Evolutionary conservation across 225 moss, liverwort and hornwort genomes (phyloP).

Genomic region (Asterella californica): DNA sequence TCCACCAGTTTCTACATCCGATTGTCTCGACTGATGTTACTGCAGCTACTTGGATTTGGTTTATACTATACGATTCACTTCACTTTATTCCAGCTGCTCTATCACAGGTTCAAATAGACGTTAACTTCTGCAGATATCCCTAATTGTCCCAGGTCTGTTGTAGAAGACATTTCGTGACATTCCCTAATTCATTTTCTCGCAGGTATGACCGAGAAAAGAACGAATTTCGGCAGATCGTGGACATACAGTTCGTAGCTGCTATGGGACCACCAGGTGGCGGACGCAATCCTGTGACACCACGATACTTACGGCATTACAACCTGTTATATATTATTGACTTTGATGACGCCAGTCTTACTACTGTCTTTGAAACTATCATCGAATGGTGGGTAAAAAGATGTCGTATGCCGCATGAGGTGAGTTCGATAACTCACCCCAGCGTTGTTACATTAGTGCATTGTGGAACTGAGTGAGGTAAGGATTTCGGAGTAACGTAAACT

Average conservation of each 20-base stretch:
- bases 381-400: slow-evolving; percentile 68
- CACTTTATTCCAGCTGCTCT: not conserved
- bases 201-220: slow-evolving; percentile 77
- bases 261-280: slow-evolving; percentile 79
- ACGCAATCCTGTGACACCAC: slow-evolving; percentile 56
- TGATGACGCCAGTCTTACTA: slow-evolving; percentile 55
- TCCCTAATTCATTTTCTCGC: not conserved
- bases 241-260: slow-evolving; percentile 65
- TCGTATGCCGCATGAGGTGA: slow-evolving; percentile 53
- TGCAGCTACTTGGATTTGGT: not conserved
- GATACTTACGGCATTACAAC: slow-evolving; percentile 62
- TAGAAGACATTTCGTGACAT: not conserved
- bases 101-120: not conserved
- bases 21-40: not conserved
- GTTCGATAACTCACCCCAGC: not conserved
- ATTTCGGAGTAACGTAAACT: not conserved
- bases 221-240: slow-evolving; percentile 48
- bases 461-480: not conserved
- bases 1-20: not conserved
- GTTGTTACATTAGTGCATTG: not conserved
- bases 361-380: slow-evolving; percentile 63
- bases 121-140: not conserved
- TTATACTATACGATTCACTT: not conserved
- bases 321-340: slow-evolving; percentile 62
- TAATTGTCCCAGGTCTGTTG: not conserved